Evolutionary conservation across 441 rosid genomes (phyloP).

Genomic region (Macaranga tanarius): DNA sequence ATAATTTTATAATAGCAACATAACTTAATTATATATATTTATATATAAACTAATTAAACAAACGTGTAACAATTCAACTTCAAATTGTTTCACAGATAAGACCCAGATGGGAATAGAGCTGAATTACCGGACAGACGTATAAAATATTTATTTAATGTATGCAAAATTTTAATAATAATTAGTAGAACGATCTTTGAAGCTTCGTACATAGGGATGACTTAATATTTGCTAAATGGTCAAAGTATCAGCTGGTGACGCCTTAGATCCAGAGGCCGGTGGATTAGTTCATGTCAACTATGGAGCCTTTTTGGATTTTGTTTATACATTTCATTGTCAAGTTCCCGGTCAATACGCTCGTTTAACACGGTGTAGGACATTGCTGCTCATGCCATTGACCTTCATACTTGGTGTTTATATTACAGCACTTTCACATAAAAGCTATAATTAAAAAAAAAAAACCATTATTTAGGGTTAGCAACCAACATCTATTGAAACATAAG

Average conservation of each 20-base stretch:
- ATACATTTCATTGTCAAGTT: conserved; percentile 24
- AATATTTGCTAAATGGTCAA: conserved; percentile 27
- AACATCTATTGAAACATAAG: no score
- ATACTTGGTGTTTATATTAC: not conserved
- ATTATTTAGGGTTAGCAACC: no score
- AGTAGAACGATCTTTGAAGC: conserved; percentile 47
- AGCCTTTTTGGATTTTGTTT: not conserved
- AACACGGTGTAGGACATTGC: conserved; percentile 26
- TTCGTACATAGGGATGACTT: conserved; percentile 34
- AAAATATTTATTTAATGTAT: no score
- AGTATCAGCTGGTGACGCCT: conserved; percentile 1
- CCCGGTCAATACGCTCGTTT: conserved; percentile 38
- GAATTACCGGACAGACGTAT: conserved; percentile 38
- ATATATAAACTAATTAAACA: conserved; percentile 11
- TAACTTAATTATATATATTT: no score
- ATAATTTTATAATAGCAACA: not conserved
- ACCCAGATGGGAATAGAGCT: conserved; percentile 32
- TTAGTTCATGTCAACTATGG: conserved; percentile 2
- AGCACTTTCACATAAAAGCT: not conserved
- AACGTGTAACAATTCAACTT: conserved; percentile 30
- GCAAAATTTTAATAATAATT: not conserved
- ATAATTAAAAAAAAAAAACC: no score
- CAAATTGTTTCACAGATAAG: conserved; percentile 24
- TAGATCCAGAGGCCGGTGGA: conserved; percentile 21
- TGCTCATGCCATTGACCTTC: conserved; percentile 37